Evolutionary conservation across 441 rosid genomes (phyloP).

Genomic region (Theobroma grandiflorum): DNA sequence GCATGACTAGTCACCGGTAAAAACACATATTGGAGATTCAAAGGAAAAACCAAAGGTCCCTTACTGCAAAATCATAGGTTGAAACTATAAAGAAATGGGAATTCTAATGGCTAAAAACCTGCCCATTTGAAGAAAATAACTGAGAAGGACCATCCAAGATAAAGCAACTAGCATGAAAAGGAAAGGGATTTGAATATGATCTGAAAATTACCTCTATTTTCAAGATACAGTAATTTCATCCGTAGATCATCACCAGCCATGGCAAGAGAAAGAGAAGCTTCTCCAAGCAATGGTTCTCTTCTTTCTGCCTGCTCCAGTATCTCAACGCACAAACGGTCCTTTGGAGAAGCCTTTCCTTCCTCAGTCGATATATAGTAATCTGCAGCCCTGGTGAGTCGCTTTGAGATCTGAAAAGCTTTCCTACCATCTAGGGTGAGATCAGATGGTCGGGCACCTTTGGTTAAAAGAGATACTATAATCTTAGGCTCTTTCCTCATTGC

Average conservation of each 20-base stretch:
- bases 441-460: constrained; percentile 76
- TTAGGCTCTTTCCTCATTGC: constrained; percentile 86
- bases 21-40: neutral
- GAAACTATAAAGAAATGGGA: neutral
- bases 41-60: neutral
- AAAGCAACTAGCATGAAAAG: neutral
- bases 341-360: constrained; percentile 67
- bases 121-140: neutral
- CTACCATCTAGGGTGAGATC: constrained; percentile 76
- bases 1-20: neutral
- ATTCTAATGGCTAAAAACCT: neutral
- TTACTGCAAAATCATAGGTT: neutral
- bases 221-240: constrained; percentile 77
- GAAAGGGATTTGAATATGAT: neutral
- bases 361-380: constrained; percentile 58
- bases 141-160: neutral
- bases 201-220: constrained; percentile 73
- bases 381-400: constrained; percentile 64
- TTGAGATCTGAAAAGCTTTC: constrained; percentile 76
- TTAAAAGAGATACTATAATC: constrained; percentile 72
- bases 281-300: constrained; percentile 63
- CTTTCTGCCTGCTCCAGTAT: constrained; percentile 75
- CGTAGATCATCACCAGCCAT: constrained; percentile 76
- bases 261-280: constrained; percentile 67
- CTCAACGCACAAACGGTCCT: constrained; percentile 79